These are phyloP conservation scores for Rhazya stricta DNA, from an alignment of 257 asterid species.

Conservation along the genomic window DNA sequence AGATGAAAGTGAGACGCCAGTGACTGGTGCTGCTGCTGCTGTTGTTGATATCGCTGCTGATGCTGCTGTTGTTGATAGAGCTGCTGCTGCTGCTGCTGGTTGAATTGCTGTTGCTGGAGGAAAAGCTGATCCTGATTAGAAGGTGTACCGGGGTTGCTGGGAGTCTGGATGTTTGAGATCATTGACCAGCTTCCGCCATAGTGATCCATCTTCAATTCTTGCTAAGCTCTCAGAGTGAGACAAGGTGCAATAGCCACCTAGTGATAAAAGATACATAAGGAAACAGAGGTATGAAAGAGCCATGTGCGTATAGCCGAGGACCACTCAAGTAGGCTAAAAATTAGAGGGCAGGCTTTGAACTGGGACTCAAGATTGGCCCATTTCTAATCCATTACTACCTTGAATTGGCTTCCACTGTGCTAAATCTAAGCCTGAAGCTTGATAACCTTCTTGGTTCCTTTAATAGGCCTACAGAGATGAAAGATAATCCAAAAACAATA, in stretches of 20 bases:
- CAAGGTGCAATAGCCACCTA: neutral
- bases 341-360: neutral
- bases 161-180: conserved; percentile 76
- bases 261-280: neutral
- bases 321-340: neutral
- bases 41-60: conserved; percentile 17
- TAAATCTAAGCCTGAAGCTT: neutral
- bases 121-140: conserved; percentile 63
- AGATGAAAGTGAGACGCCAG: conserved; percentile 80
- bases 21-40: conserved; percentile 48
- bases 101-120: conserved; percentile 56
- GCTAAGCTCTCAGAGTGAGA: neutral
- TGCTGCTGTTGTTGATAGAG: conserved; percentile 47
- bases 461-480: neutral
- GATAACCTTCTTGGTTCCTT: neutral
- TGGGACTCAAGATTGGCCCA: neutral
- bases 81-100: conserved; percentile 36
- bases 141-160: conserved; percentile 77
- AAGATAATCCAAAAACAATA: too few relatives aligned
- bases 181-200: conserved; percentile 72
- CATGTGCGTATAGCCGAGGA: neutral
- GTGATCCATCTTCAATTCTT: conserved; percentile 44
- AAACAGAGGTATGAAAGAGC: neutral
- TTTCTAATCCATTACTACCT: neutral
- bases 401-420: neutral